A percentile compares a stretch with the other conserved stretches of the same genome.
phyloP scores from a whole-genome alignment of 805 yeast species.

The Candida adriatica region DNA sequence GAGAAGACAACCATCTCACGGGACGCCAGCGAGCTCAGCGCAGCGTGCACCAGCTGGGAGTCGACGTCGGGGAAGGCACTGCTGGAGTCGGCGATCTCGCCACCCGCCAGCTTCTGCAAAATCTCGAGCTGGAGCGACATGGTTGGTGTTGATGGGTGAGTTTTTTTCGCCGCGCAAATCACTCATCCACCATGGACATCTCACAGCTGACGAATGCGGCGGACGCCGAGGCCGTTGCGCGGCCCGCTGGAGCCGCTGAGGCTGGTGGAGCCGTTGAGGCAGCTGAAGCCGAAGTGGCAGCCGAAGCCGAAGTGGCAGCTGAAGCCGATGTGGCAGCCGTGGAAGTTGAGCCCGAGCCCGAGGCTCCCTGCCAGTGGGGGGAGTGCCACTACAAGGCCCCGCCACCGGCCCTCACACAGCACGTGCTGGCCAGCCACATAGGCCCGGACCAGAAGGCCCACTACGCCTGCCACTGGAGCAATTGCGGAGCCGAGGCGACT shows the following conservation, averaged over 20 bases:
- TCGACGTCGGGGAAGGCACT: slow-evolving; percentile 58
- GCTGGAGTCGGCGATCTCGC: slow-evolving; percentile 63
- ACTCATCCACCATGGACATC: slow-evolving; percentile 13
- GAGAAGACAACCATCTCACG: slow-evolving; percentile 71
- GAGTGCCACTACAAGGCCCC: slow-evolving; percentile 1
- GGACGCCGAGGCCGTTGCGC: slow-evolving; percentile 2
- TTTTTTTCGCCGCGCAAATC: slow-evolving; percentile 2
- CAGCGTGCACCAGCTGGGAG: slow-evolving; percentile 68
- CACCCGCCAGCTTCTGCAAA: slow-evolving; percentile 58
- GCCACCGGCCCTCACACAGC: slow-evolving; percentile 6
- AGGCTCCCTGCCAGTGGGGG: slow-evolving; percentile 13
- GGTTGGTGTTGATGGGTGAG: not conserved
- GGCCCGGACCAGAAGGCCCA: slow-evolving; percentile 1
- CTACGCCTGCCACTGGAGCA: slow-evolving; percentile 49
- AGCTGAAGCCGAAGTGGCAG: not conserved
- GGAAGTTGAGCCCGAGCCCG: slow-evolving; percentile 2
- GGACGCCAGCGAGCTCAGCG: slow-evolving; percentile 79
- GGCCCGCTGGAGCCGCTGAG: slow-evolving; percentile 1
- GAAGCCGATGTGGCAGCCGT: not conserved
- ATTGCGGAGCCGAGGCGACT: slow-evolving; percentile 49
- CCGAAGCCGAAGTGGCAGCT: not conserved
- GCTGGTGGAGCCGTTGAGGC: not conserved
- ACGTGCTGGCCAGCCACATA: slow-evolving; percentile 9
- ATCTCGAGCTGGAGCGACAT: slow-evolving; percentile 69
- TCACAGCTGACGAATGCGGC: slow-evolving; percentile 6